Percentiles rank a stretch among this genome's conserved stretches.
Conservation (phyloP, 345 rosid species). For the Litchi chinensis region DNA sequence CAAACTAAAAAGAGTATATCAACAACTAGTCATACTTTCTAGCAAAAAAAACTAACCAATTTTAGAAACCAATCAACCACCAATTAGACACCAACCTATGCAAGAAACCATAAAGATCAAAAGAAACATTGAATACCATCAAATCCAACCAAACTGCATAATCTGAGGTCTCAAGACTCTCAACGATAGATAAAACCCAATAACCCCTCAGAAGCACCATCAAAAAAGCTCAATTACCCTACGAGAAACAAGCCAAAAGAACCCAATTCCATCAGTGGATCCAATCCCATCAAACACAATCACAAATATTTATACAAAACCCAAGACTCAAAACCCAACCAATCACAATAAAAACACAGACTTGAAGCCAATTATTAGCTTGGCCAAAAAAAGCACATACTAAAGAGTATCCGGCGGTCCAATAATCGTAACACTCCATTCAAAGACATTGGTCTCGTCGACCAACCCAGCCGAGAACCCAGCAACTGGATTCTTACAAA, state of each 20-base stretch:
- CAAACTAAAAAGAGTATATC: not conserved
- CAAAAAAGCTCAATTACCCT: not conserved
- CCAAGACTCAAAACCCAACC: conserved; percentile 4
- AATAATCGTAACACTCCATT: conserved; percentile 92
- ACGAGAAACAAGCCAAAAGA: not conserved
- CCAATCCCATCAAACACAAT: conserved; percentile 20
- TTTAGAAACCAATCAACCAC: not conserved
- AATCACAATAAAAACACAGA: not conserved
- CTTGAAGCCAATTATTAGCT: conserved; percentile 7
- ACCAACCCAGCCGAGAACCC: conserved; percentile 99
- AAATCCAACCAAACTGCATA: conserved; percentile 9
- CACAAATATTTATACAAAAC: conserved; percentile 5
- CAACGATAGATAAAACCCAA: not conserved
- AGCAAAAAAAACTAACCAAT: not conserved
- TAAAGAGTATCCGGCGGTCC: conserved; percentile 98
- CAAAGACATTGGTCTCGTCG: conserved; percentile 88
- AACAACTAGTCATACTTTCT: not conserved
- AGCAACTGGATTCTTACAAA: conserved; percentile 92
- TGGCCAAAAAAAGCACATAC: conserved; percentile 36
- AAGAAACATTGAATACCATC: not conserved
- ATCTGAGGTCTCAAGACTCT: not conserved
- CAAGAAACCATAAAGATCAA: not conserved
- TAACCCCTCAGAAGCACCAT: not conserved
- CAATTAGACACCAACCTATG: no score
- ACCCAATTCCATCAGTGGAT: conserved; percentile 5